Evolutionary conservation across 106 monocot genomes (phyloP), one percentile per base, ranked within the genome.

Genomic region (Agapanthus africanus): DNA sequence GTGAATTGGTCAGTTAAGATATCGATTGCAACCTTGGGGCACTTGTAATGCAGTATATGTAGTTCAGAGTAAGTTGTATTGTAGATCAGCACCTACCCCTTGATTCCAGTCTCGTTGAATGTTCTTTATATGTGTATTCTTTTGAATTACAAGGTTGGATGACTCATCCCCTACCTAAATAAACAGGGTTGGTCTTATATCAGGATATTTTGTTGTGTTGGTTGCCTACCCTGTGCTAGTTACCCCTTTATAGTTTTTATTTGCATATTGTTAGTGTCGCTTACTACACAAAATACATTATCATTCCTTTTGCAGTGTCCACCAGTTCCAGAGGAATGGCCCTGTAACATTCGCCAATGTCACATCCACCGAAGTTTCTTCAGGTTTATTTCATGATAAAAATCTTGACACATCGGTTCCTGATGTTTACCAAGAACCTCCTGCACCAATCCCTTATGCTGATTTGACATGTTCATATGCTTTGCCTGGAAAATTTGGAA

Each of bases 231-330:
- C n/a, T n/a, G n/a, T n/a, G n/a, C n/a, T n/a, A n/a, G n/a, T n/a
- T n/a, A n/a, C n/a, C n/a, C n/a, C n/a, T n/a, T n/a, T n/a, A n/a
- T n/a, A n/a, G n/a, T n/a, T n/a, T n/a, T n/a, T n/a, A n/a, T n/a
- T n/a, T n/a, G n/a, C n/a, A n/a, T n/a, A n/a, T n/a, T n/a, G n/a
- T n/a, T n/a, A n/a, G n/a, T n/a, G n/a, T n/a, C n/a, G n/a, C n/a
- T n/a, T n/a, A n/a, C n/a, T n/a, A n/a, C n/a, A n/a, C n/a, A n/a
- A n/a, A n/a, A n/a, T n/a, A n/a, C n/a, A 41, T 15, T 8, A 25
- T 41, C 23, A 65, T 23, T 65, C 25, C 10, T 37, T 15, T 63
- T 65, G 65, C 65, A 65, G 65, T 65, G 65, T 65, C 65, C 65
- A 11, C 37, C 15, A 41, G 40, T 40, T 26, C 8, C 22, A 14